Percentiles rank a stretch among this genome's conserved stretches.
Evolutionary conservation across 2,329 filamentous ascomycete genomes (phyloP).

Genomic region (Trichoderma brevicompactum): DNA sequence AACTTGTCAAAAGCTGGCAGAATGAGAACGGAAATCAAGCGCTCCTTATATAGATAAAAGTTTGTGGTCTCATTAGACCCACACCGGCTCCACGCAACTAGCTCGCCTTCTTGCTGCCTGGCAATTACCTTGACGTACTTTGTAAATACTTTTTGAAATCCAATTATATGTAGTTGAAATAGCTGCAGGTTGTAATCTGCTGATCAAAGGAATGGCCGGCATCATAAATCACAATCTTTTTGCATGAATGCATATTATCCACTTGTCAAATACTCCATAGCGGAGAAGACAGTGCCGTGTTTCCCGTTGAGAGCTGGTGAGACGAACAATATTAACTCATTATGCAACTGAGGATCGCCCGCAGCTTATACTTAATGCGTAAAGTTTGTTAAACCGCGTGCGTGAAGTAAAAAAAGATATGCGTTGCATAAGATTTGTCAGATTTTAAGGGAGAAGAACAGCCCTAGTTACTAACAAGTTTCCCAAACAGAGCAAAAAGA

Average conservation of each 20-base stretch:
- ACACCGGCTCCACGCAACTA: too few relatives aligned
- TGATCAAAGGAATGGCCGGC: neutral
- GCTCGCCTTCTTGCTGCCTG: too few relatives aligned
- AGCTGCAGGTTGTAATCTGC: neutral
- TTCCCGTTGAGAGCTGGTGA: neutral
- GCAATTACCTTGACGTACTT: too few relatives aligned
- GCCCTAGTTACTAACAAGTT: neutral
- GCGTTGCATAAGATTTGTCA: neutral
- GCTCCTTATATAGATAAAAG: too few relatives aligned
- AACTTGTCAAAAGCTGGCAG: too few relatives aligned
- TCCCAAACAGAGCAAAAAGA: neutral
- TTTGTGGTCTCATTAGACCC: too few relatives aligned
- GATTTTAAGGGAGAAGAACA: neutral
- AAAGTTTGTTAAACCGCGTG: neutral
- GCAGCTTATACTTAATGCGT: neutral
- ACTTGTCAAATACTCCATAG: too few relatives aligned
- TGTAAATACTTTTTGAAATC: neutral
- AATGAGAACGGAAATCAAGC: too few relatives aligned
- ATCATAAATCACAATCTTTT: neutral
- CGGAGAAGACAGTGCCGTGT: too few relatives aligned
- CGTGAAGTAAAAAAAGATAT: neutral
- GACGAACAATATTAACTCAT: neutral
- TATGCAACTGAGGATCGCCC: neutral
- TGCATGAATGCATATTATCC: neutral
- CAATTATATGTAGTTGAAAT: neutral